phyloP scores from a whole-genome alignment of 2,329 filamentous ascomycete genomes.

The Penicillium sp. region DNA sequence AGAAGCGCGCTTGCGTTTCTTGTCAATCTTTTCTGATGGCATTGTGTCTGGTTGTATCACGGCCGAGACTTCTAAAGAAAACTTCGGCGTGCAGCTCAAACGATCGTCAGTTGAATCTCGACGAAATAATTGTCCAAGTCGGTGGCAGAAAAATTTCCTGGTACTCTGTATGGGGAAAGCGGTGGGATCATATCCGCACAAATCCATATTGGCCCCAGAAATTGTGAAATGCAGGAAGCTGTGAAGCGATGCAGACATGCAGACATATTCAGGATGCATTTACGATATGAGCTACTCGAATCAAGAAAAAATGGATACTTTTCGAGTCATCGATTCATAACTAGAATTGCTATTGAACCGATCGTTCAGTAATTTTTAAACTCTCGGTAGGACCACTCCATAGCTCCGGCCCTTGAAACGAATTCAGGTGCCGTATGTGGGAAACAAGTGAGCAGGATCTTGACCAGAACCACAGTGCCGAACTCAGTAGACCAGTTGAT shows the following conservation, averaged over 20 bases:
- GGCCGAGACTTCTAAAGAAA: background rate
- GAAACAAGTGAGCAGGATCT: slow-evolving; percentile 26
- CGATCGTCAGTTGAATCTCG: slow-evolving; percentile 10
- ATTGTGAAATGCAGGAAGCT: background rate
- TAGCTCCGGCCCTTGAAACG: slow-evolving; percentile 25
- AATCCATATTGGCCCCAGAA: slow-evolving; percentile 12
- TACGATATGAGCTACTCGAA: background rate
- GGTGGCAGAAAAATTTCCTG: slow-evolving; percentile 28
- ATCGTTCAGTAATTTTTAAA: slow-evolving; percentile 35
- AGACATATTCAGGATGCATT: background rate
- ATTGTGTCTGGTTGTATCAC: slow-evolving; percentile 23
- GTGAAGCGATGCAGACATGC: background rate
- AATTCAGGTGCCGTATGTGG: slow-evolving; percentile 18
- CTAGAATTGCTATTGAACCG: slow-evolving; percentile 29
- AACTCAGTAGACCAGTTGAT: slow-evolving; percentile 16
- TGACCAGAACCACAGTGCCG: slow-evolving; percentile 38
- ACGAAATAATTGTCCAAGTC: slow-evolving; percentile 25
- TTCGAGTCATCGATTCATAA: slow-evolving; percentile 29
- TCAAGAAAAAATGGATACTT: slow-evolving; percentile 13
- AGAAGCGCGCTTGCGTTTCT: slow-evolving; percentile 54
- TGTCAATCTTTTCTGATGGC: slow-evolving; percentile 42
- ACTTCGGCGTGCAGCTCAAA: slow-evolving; percentile 11
- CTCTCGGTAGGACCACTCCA: slow-evolving; percentile 41
- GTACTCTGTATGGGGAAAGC: slow-evolving; percentile 25
- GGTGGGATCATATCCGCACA: slow-evolving; percentile 26